These are phyloP conservation scores for Trichoderma koningiopsis DNA, from an alignment of 2,329 filamentous ascomycete species.

Conservation along the genomic window DNA sequence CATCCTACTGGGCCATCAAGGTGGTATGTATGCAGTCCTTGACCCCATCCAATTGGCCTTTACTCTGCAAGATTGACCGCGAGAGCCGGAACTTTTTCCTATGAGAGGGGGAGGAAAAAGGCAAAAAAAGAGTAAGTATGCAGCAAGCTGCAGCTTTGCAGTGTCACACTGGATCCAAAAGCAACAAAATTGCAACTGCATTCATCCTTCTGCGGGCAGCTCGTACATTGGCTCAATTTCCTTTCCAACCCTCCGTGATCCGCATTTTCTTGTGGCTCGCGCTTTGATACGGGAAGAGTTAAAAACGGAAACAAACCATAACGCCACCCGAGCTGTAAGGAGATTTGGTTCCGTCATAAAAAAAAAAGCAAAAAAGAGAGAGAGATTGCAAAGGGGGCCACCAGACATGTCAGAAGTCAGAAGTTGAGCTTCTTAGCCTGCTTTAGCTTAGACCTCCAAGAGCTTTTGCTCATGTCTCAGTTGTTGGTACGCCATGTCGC, in stretches of 20 bases:
- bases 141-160: background rate
- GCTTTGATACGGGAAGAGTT: slow-evolving; percentile 12
- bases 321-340: background rate
- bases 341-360: background rate
- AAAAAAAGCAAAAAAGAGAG: background rate
- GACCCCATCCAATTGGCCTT: background rate
- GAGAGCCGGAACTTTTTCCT: slow-evolving; percentile 5
- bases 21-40: background rate
- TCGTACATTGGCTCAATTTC: slow-evolving; percentile 14
- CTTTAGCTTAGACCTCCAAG: background rate
- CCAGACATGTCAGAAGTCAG: slow-evolving; percentile 6
- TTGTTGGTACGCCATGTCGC: background rate
- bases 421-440: slow-evolving; percentile 13
- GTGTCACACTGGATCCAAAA: background rate
- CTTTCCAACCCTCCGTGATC: slow-evolving; percentile 6
- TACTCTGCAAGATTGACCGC: slow-evolving; percentile 5
- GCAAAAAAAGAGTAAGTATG: background rate
- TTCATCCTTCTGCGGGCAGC: slow-evolving; percentile 8
- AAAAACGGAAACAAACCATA: slow-evolving; percentile 8
- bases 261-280: slow-evolving; percentile 19
- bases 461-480: slow-evolving; percentile 5
- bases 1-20: background rate
- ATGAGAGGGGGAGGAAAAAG: background rate
- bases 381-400: background rate
- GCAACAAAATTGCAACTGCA: background rate